These are phyloP conservation scores for Penicillium decumbens DNA, from an alignment of 2,329 filamentous ascomycete genomes.

Conservation along the genomic window DNA sequence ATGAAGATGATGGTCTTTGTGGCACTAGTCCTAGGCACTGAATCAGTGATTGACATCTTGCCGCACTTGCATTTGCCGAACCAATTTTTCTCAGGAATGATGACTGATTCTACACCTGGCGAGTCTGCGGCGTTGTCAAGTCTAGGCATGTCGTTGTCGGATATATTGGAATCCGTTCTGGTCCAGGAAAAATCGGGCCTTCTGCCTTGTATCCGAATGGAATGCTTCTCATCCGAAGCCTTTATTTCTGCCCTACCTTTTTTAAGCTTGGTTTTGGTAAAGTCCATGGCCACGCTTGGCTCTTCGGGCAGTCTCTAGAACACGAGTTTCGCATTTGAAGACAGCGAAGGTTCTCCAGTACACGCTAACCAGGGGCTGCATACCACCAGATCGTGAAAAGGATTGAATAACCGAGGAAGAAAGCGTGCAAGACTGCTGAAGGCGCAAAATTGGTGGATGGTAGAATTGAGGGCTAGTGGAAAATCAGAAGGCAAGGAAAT, in stretches of 20 bases:
- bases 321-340: neutral
- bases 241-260: neutral
- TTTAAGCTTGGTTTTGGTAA: neutral
- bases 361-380: too few relatives aligned
- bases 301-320: constrained; percentile 1
- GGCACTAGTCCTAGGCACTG: constrained; percentile 50
- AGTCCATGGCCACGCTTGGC: neutral
- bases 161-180: constrained; percentile 39
- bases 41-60: neutral
- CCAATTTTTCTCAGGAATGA: constrained; percentile 11
- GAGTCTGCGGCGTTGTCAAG: constrained; percentile 30
- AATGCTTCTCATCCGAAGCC: neutral
- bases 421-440: too few relatives aligned
- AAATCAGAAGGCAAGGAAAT: too few relatives aligned
- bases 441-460: too few relatives aligned
- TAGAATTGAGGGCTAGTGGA: too few relatives aligned
- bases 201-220: constrained; percentile 31
- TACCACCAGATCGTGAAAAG: too few relatives aligned
- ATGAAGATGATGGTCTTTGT: constrained; percentile 58
- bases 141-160: constrained; percentile 31
- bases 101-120: constrained; percentile 2
- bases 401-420: too few relatives aligned
- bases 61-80: constrained; percentile 6
- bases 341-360: too few relatives aligned
- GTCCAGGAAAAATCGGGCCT: constrained; percentile 42